Base-by-base conservation (phyloP, 2,329 filamentous ascomycete species). In the Sporothrix pseudoabietina region DNA sequence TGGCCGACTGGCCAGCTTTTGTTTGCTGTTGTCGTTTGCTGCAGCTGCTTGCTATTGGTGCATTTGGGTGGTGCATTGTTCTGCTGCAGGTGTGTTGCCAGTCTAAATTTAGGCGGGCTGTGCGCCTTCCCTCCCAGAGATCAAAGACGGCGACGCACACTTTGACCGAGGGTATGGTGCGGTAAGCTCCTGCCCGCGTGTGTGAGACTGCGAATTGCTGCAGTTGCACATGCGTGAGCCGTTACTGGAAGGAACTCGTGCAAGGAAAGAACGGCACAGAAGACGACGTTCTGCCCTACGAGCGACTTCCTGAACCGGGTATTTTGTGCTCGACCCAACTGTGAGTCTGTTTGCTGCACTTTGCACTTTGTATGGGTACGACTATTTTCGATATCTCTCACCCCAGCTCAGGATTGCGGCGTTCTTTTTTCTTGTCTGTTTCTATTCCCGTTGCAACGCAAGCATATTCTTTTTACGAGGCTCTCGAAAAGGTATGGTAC, bases 71-170 rank as follows among this genome's bases (percentile, higher is more conserved):
- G 57, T 41, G 35, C 59, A 63, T 41, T 63, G 22, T 32, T 22
- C 44, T 61, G 49, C 72, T 66, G 72, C 72, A 71, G 30, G 69
- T 19, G 47, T 63, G 26, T 14, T 57, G 57, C 72, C 61, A 71
- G 70, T 74, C 69, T 74, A 74, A 65, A 57, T 72, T 65, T 74
- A 72, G 73, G 55, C 22, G 54, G 73, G 54, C 70, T 70, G 70
- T 72, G 63, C 73, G 55, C 54, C 59, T 66, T 61, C 44, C 54
- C 54, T 19, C 41, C 32, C 39, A 8, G 44, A 47, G 39, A 30
- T 12, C 61, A 44, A 47, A n/a, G 35, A 44, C 8, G 32, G 8
- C 57, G n/a, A 65, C 35, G 63, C 63, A 49, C 41, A 35, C 22
- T 52, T 52, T 52, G 68, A 16, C 16, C 57, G 68, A 71, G 39